Percentiles rank a stretch among this genome's conserved stretches.
These are phyloP conservation scores for Pseudopyricularia javanii DNA, from an alignment of 2,329 filamentous ascomycete genomes.

Conservation along the genomic window DNA sequence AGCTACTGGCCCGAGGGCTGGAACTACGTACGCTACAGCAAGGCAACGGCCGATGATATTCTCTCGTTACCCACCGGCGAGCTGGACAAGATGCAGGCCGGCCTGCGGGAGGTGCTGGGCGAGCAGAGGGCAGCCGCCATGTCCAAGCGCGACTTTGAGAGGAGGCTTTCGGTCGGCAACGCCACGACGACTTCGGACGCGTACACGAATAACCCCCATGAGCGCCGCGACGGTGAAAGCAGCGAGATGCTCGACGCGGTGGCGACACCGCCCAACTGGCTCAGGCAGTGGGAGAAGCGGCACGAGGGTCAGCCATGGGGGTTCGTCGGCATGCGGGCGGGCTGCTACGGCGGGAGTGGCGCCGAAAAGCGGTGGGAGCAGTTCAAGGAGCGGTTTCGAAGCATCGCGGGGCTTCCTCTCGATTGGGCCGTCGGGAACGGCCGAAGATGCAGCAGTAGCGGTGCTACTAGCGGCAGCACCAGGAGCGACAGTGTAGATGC, in stretches of 20 bases:
- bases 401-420: not conserved
- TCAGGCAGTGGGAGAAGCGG: not conserved
- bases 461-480: not conserved
- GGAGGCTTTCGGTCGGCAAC: not conserved
- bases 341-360: conserved; percentile 1
- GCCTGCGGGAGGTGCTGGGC: conserved; percentile 1
- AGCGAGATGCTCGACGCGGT: not conserved
- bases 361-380: not conserved
- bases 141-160: not conserved
- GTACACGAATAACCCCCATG: not conserved
- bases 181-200: not conserved
- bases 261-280: not conserved
- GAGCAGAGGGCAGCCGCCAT: not conserved
- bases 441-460: not conserved
- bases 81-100: conserved; percentile 2
- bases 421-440: not conserved
- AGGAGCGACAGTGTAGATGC: not conserved
- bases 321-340: not conserved
- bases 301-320: conserved; percentile 1
- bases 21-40: conserved; percentile 1
- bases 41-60: not conserved
- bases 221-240: not conserved
- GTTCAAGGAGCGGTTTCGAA: not conserved
- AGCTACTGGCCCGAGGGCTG: conserved; percentile 3
- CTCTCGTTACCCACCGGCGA: not conserved